Evolutionary conservation across 192 early-diverging fungal genomes (phyloP).

Genomic region (Cladochytrium replicatum): DNA sequence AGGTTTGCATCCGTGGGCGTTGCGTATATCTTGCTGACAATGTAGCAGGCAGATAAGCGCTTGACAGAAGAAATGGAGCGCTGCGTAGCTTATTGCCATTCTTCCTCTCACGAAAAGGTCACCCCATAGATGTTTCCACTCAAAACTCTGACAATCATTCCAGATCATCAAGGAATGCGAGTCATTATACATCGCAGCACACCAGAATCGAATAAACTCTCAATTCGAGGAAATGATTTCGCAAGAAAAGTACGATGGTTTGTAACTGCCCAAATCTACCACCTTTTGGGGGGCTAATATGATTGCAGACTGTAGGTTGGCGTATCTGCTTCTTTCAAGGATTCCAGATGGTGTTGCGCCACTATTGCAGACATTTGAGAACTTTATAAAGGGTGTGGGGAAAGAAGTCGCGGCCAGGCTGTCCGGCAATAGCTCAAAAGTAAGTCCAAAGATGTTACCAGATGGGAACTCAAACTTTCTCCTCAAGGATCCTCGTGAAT

Average conservation of each 20-base stretch:
- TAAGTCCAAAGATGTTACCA: too few relatives aligned
- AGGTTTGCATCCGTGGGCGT: constrained; percentile 25
- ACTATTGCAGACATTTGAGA: constrained; percentile 53
- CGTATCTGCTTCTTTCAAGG: constrained; percentile 53
- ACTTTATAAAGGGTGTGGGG: constrained; percentile 50
- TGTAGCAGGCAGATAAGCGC: not conserved
- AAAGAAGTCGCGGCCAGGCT: constrained; percentile 41
- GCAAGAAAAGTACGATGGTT: constrained; percentile 50
- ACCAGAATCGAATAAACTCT: constrained; percentile 48
- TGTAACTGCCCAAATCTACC: not conserved
- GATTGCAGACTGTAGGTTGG: constrained; percentile 49
- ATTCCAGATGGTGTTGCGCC: constrained; percentile 53
- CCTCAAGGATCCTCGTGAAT: constrained; percentile 49
- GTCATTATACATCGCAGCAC: constrained; percentile 58
- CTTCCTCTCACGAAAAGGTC: constrained; percentile 39
- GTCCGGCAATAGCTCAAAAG: constrained; percentile 36
- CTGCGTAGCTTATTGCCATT: not conserved
- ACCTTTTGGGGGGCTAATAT: not conserved
- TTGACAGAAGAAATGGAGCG: not conserved
- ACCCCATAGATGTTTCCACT: not conserved
- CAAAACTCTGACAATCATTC: not conserved
- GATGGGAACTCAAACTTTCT: too few relatives aligned
- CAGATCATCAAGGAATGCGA: constrained; percentile 63
- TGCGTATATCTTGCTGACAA: too few relatives aligned
- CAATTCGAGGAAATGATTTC: constrained; percentile 65